Evolutionary conservation across 2,329 filamentous ascomycete species (phyloP).

Genomic region (Orbilia brochopaga): DNA sequence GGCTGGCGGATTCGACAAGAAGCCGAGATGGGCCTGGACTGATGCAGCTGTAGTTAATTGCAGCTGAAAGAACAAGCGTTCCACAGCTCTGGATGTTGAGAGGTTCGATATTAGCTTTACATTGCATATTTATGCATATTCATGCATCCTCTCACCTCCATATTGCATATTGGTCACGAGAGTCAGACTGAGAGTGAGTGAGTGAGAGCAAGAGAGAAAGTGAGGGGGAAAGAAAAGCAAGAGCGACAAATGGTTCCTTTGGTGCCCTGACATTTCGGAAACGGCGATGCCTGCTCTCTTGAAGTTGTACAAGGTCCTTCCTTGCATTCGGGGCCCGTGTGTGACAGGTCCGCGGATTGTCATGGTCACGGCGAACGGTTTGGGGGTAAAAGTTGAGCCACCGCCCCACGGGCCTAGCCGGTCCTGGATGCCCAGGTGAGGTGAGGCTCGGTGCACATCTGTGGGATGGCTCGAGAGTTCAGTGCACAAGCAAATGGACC

Average conservation of each 20-base stretch:
- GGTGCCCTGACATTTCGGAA: background rate
- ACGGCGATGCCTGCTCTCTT: background rate
- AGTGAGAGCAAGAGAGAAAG: background rate
- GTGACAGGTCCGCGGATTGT: constrained; percentile 2
- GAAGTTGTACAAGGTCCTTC: background rate
- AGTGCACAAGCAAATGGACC: constrained; percentile 34
- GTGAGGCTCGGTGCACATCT: background rate
- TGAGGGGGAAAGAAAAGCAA: background rate
- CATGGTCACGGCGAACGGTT: background rate
- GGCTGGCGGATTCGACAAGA: background rate
- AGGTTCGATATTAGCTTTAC: no score
- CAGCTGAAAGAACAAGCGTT: no score
- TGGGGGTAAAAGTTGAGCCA: constrained; percentile 1
- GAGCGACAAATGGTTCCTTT: background rate
- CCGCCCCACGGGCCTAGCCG: background rate
- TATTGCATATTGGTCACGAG: no score
- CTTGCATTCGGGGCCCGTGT: background rate
- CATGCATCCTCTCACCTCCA: no score
- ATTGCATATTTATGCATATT: no score
- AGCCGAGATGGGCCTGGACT: background rate
- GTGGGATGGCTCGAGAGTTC: background rate
- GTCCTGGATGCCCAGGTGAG: background rate
- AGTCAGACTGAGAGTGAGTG: background rate
- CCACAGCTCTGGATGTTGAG: no score
- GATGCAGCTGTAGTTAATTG: no score